Evolutionary conservation across 2,329 filamentous ascomycete species (phyloP).

Genomic region (Fusarium sp.): DNA sequence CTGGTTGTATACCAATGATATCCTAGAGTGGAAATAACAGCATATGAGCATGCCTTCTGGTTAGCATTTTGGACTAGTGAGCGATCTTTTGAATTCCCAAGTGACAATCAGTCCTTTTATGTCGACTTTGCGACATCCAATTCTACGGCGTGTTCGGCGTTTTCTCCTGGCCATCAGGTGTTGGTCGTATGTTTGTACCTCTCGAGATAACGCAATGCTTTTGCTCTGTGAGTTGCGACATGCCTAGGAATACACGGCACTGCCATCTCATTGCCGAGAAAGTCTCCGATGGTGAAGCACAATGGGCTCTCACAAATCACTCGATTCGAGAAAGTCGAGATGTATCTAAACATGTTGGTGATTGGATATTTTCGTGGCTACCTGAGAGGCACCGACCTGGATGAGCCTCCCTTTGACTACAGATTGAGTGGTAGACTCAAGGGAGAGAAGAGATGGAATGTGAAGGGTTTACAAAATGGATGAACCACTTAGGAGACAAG

Average conservation of each 20-base stretch:
- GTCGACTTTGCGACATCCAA: conserved; percentile 2
- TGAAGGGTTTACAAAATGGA: background rate
- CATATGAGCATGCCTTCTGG: background rate
- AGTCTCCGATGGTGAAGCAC: too few species aligned
- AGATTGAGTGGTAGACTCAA: background rate
- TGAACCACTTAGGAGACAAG: background rate
- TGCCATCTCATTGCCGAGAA: background rate
- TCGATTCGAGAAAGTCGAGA: background rate
- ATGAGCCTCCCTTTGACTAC: background rate
- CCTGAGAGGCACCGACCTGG: background rate
- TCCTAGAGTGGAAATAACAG: conserved; percentile 21
- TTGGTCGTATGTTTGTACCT: conserved; percentile 30
- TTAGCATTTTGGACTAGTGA: background rate
- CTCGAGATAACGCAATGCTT: background rate
- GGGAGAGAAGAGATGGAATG: conserved; percentile 4
- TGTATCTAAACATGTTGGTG: background rate
- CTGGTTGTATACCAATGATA: conserved; percentile 15
- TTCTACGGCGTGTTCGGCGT: conserved; percentile 14
- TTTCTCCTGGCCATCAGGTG: conserved; percentile 35
- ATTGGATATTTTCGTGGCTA: background rate
- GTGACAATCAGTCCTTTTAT: background rate
- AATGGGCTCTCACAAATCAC: background rate
- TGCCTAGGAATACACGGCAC: background rate
- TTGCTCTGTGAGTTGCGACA: background rate
- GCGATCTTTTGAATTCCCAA: background rate